phyloP scores from a whole-genome alignment of 768 basidiomycete species.

The Pisolithus microcarpus region DNA sequence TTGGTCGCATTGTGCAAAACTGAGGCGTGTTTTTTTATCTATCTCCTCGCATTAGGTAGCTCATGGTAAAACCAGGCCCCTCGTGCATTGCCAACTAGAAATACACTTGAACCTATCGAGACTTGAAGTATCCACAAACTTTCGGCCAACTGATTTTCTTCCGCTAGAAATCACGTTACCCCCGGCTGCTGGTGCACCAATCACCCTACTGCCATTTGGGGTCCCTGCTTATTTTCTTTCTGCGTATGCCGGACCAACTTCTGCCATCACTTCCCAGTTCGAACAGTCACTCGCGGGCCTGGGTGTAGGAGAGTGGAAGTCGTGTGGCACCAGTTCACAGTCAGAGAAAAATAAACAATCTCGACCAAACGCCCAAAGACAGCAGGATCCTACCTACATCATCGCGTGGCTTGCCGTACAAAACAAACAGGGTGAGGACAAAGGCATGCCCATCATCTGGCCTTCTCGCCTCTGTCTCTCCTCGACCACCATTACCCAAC shows the following conservation, averaged over 20 bases:
- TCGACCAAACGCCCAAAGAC: conserved; percentile 13
- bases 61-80: conserved; percentile 36
- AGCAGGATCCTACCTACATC: conserved; percentile 35
- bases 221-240: conserved; percentile 68
- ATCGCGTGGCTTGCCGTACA: conserved; percentile 72
- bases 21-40: conserved; percentile 32
- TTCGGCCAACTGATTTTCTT: conserved; percentile 51
- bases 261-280: conserved; percentile 57
- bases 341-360: conserved; percentile 18
- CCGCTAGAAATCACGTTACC: conserved; percentile 39
- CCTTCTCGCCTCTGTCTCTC: conserved; percentile 53
- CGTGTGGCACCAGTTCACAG: conserved; percentile 1
- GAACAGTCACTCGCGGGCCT: conserved; percentile 54
- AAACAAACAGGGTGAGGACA: conserved; percentile 75
- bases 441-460: conserved; percentile 69
- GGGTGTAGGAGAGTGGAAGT: conserved; percentile 50
- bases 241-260: conserved; percentile 62
- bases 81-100: conserved; percentile 56
- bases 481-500: conserved; percentile 30
- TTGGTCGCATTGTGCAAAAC: conserved; percentile 50
- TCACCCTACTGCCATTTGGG: conserved; percentile 62
- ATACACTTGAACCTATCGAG: conserved; percentile 40
- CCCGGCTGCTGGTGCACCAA: conserved; percentile 54
- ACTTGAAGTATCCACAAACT: conserved; percentile 59
- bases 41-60: conserved; percentile 1